Conservation (phyloP, 805 yeast genomes). For the Yarrowia divulgata region DNA sequence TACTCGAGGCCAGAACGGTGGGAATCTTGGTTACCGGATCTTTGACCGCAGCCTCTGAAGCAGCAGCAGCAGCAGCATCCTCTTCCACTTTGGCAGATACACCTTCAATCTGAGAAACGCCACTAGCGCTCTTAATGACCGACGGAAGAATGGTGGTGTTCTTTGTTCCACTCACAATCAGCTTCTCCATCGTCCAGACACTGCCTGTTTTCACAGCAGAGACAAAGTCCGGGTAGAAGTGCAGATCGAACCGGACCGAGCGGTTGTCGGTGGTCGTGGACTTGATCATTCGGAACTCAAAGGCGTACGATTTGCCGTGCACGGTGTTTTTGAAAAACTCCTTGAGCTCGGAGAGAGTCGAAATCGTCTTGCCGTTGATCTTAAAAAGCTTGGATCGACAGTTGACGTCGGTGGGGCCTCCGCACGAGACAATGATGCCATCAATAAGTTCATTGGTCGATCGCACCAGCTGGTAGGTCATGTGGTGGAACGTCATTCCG, state of each 20-base stretch:
- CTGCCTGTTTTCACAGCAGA: not conserved
- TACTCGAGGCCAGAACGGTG: conserved; percentile 3
- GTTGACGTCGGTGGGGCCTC: conserved; percentile 63
- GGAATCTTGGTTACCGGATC: not conserved
- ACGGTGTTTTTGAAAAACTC: not conserved
- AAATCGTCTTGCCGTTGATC: conserved; percentile 12
- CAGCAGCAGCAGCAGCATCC: not conserved
- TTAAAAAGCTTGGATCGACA: conserved; percentile 58
- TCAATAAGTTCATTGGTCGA: conserved; percentile 79
- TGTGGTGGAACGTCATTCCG: conserved; percentile 85
- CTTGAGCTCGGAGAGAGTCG: not conserved
- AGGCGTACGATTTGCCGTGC: conserved; percentile 18
- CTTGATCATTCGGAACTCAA: conserved; percentile 10
- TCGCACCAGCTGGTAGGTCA: conserved; percentile 89
- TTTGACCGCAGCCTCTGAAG: not conserved
- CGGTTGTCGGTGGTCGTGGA: not conserved
- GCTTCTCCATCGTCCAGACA: conserved; percentile 56
- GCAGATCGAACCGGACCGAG: conserved; percentile 33
- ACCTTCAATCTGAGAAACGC: not conserved
- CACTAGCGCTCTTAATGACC: not conserved
- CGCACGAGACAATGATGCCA: conserved; percentile 76
- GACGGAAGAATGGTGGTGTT: not conserved
- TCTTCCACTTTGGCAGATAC: not conserved
- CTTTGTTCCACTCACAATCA: not conserved
- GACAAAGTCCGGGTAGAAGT: conserved; percentile 28